phyloP scores from a whole-genome alignment of 164 flowering plant genomes.

The Vitis rupestris region DNA sequence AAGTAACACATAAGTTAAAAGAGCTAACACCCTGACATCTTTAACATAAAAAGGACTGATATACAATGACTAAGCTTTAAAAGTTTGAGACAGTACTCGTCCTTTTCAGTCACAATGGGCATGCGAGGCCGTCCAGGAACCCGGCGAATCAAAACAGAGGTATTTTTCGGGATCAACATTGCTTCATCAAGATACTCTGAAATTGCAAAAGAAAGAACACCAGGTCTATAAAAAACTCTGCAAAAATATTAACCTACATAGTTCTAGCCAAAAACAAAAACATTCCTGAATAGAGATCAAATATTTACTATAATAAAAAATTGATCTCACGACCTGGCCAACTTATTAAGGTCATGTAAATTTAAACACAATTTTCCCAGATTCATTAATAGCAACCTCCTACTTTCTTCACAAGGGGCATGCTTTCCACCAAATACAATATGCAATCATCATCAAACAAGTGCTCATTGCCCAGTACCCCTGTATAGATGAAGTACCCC shows the following conservation, averaged over 20 bases:
- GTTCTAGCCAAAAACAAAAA: too few species aligned
- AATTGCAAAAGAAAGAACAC: constrained; percentile 51
- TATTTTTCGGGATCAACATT: constrained; percentile 88
- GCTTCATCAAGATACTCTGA: constrained; percentile 97
- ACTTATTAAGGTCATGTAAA: too few species aligned
- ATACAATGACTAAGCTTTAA: constrained; percentile 11
- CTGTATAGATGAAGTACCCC: too few species aligned
- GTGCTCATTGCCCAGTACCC: too few species aligned
- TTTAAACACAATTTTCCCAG: too few species aligned
- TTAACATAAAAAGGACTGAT: constrained; percentile 2
- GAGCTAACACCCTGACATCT: neutral
- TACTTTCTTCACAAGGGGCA: too few species aligned
- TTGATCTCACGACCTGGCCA: too few species aligned
- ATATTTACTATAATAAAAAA: too few species aligned
- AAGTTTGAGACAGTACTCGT: constrained; percentile 66
- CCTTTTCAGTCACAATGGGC: constrained; percentile 77
- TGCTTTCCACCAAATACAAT: too few species aligned
- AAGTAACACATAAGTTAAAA: neutral
- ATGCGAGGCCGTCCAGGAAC: constrained; percentile 95
- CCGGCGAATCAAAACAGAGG: constrained; percentile 90
- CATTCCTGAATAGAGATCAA: too few species aligned
- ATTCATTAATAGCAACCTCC: too few species aligned
- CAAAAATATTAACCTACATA: constrained; percentile 16
- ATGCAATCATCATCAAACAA: too few species aligned
- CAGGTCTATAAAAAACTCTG: constrained; percentile 34